Evolutionary conservation across 2,329 filamentous ascomycete genomes (phyloP).

Genomic region (Venturia carpophila): DNA sequence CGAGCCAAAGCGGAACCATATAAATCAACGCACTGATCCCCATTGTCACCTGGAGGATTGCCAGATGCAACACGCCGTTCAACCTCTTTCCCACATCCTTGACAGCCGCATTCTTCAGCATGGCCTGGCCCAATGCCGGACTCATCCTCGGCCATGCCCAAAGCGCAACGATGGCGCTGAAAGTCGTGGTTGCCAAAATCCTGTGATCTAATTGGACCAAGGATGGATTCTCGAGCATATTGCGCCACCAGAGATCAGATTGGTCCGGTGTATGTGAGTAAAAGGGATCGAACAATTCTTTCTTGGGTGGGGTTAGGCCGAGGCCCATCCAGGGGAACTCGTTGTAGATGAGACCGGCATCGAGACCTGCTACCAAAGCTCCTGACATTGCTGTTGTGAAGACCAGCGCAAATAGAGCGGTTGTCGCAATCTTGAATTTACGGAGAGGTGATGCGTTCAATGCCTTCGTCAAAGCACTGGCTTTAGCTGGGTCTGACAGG

Average conservation of each 20-base stretch:
- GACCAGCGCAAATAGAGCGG: slow-evolving; percentile 64
- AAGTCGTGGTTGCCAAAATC: slow-evolving; percentile 82
- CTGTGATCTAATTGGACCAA: slow-evolving; percentile 94
- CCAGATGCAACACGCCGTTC: slow-evolving; percentile 74
- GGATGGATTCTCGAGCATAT: slow-evolving; percentile 94
- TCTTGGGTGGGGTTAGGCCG: slow-evolving; percentile 69
- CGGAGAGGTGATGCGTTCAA: slow-evolving; percentile 38
- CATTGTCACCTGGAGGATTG: slow-evolving; percentile 70
- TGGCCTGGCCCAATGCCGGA: slow-evolving; percentile 45
- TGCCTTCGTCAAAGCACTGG: slow-evolving; percentile 54
- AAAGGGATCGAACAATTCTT: slow-evolving; percentile 77
- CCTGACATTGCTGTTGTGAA: slow-evolving; percentile 92
- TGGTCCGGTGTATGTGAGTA: slow-evolving; percentile 73
- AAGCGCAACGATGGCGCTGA: slow-evolving; percentile 68
- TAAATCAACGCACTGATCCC: slow-evolving; percentile 90
- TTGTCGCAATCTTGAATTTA: slow-evolving; percentile 64
- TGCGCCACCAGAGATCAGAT: slow-evolving; percentile 90
- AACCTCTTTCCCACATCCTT: slow-evolving; percentile 57
- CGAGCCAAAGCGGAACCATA: slow-evolving; percentile 81
- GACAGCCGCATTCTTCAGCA: slow-evolving; percentile 1
- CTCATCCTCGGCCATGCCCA: slow-evolving; percentile 72
- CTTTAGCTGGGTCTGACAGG: slow-evolving; percentile 57
- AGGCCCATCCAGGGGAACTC: slow-evolving; percentile 94
- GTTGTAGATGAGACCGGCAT: slow-evolving; percentile 97
- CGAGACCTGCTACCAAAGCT: slow-evolving; percentile 85